phyloP scores from a whole-genome alignment of 2,329 filamentous ascomycete genomes.

The Aspergillus tanneri region DNA sequence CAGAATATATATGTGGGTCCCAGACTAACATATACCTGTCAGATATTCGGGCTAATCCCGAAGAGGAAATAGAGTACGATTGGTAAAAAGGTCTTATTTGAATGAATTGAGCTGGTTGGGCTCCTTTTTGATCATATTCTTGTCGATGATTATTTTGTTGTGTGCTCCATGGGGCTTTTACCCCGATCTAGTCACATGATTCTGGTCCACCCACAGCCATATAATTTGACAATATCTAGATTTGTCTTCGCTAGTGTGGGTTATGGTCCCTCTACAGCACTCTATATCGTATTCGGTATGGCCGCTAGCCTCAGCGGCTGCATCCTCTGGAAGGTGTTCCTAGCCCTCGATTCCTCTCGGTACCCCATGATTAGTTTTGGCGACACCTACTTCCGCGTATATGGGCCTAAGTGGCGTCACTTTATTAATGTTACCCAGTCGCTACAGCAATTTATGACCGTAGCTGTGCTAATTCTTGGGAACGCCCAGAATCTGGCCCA shows the following conservation, averaged over 20 bases:
- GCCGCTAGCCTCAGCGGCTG: slow-evolving; percentile 25
- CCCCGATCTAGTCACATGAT: no score
- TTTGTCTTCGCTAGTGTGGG: slow-evolving; percentile 1
- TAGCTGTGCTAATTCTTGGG: slow-evolving; percentile 29
- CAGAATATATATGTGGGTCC: background rate
- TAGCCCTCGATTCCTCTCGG: slow-evolving; percentile 29
- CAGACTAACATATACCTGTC: slow-evolving; percentile 23
- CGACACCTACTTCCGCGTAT: slow-evolving; percentile 30
- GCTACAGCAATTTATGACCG: slow-evolving; percentile 29
- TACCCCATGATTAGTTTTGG: slow-evolving; percentile 31
- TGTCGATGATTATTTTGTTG: no score
- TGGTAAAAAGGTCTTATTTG: no score
- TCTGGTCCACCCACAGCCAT: no score
- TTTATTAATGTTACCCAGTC: slow-evolving; percentile 29
- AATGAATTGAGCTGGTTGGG: no score
- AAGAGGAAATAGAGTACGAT: no score
- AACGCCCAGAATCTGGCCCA: slow-evolving; percentile 28
- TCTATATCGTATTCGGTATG: slow-evolving; percentile 27
- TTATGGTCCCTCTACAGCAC: slow-evolving; percentile 32
- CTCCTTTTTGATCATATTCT: no score
- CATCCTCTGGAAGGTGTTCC: slow-evolving; percentile 28
- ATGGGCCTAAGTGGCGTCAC: slow-evolving; percentile 22
- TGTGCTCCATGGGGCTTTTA: no score
- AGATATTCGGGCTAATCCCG: no score
- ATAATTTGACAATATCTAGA: no score